Evolutionary conservation across 768 basidiomycete genomes (phyloP).

Genomic region (Leccinum incarnatum): DNA sequence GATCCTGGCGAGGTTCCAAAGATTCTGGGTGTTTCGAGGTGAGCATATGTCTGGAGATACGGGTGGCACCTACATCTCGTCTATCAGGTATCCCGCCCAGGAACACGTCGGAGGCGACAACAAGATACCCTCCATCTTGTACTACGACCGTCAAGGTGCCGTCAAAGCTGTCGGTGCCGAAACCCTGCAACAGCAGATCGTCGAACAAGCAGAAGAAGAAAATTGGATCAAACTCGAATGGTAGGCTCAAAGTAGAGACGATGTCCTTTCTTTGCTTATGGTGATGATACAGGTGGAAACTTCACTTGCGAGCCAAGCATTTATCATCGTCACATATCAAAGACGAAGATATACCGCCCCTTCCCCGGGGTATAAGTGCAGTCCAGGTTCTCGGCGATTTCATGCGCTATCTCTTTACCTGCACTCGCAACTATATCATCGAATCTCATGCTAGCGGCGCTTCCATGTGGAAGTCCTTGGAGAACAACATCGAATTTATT

Average conservation of each 20-base stretch:
- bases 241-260: constrained; percentile 16
- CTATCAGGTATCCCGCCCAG: constrained; percentile 46
- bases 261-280: not conserved
- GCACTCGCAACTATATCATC: constrained; percentile 19
- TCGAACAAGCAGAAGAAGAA: constrained; percentile 40
- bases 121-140: constrained; percentile 49
- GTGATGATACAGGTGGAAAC: constrained; percentile 27
- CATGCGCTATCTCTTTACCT: no score
- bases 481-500: constrained; percentile 22
- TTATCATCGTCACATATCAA: constrained; percentile 22
- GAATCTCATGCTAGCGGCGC: constrained; percentile 28
- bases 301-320: constrained; percentile 35
- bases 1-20: constrained; percentile 35
- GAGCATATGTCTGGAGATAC: not conserved
- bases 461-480: constrained; percentile 23
- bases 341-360: no score
- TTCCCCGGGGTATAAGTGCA: no score
- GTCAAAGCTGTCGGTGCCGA: constrained; percentile 46
- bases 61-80: not conserved
- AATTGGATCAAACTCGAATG: constrained; percentile 40
- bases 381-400: no score
- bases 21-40: constrained; percentile 30
- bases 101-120: constrained; percentile 44
- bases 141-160: constrained; percentile 41
- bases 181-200: constrained; percentile 32